These are phyloP conservation scores for Apophysomyces elegans DNA, from an alignment of 371 early-diverging fungal genomes.

Conservation along the genomic window DNA sequence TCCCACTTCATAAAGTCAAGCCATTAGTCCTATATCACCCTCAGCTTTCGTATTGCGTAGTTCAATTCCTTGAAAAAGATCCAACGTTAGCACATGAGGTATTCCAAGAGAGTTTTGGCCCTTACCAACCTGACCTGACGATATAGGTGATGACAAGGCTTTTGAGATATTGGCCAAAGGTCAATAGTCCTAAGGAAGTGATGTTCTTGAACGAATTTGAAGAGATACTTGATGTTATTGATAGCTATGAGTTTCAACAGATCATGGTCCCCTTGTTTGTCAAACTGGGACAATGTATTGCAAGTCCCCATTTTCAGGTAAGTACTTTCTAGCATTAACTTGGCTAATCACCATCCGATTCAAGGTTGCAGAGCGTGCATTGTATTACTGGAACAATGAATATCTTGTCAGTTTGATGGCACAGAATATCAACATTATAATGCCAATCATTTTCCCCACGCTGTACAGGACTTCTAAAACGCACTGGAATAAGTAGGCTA, in stretches of 20 bases:
- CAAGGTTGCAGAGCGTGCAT: slow-evolving; percentile 89
- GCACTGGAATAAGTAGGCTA: slow-evolving; percentile 92
- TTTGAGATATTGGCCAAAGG: slow-evolving; percentile 95
- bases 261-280: slow-evolving; percentile 88
- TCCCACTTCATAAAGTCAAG: slow-evolving; percentile 93
- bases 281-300: slow-evolving; percentile 88
- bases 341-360: not conserved
- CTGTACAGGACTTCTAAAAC: slow-evolving; percentile 89
- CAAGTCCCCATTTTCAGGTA: slow-evolving; percentile 94
- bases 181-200: slow-evolving; percentile 95
- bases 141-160: slow-evolving; percentile 82
- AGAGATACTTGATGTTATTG: slow-evolving; percentile 91
- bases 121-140: not conserved
- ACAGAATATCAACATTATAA: slow-evolving; percentile 83
- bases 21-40: slow-evolving; percentile 91
- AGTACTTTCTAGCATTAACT: not conserved
- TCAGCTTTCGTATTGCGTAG: slow-evolving; percentile 94
- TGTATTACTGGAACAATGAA: slow-evolving; percentile 96
- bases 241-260: slow-evolving; percentile 85
- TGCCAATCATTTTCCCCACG: slow-evolving; percentile 91
- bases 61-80: slow-evolving; percentile 96
- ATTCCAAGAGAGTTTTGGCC: slow-evolving; percentile 12
- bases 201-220: slow-evolving; percentile 97
- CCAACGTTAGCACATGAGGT: slow-evolving; percentile 85
- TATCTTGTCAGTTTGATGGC: slow-evolving; percentile 91